These are phyloP conservation scores for Candida silvicultrix DNA, from an alignment of 805 yeast species.

Conservation along the genomic window DNA sequence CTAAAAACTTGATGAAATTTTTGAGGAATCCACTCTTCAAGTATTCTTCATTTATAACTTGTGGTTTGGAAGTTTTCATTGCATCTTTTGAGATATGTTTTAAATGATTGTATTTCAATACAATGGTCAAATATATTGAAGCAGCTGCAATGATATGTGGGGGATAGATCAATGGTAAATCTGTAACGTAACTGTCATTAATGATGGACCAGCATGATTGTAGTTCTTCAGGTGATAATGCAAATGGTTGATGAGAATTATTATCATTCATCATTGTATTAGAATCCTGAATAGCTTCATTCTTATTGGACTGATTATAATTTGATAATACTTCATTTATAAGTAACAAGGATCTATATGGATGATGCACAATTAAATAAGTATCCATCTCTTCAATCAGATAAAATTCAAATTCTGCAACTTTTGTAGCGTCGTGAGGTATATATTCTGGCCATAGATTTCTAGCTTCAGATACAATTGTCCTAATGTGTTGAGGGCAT, in stretches of 20 bases:
- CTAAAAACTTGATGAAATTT: constrained; percentile 58
- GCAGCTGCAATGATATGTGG: constrained; percentile 87
- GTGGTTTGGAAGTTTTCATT: not conserved
- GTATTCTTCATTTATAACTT: constrained; percentile 5
- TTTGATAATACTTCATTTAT: constrained; percentile 28
- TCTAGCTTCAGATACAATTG: constrained; percentile 78
- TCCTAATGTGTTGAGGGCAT: constrained; percentile 87
- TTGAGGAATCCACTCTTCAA: constrained; percentile 37
- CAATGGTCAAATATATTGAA: constrained; percentile 72
- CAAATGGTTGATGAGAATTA: constrained; percentile 9
- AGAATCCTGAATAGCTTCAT: too few relatives aligned
- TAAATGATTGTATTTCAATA: constrained; percentile 35
- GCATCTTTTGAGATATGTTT: constrained; percentile 12
- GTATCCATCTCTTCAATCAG: constrained; percentile 81
- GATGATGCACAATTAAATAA: constrained; percentile 68
- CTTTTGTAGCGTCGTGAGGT: constrained; percentile 83
- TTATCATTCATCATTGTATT: not conserved
- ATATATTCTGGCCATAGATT: constrained; percentile 92
- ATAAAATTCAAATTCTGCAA: constrained; percentile 95
- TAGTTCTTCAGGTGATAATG: constrained; percentile 55
- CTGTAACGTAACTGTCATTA: constrained; percentile 87
- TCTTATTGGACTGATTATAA: not conserved
- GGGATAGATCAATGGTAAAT: constrained; percentile 73
- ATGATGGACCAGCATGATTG: constrained; percentile 87
- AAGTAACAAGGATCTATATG: constrained; percentile 57